Conservation (phyloP, 306 rosid species). For the Hylodesmum podocarpum region DNA sequence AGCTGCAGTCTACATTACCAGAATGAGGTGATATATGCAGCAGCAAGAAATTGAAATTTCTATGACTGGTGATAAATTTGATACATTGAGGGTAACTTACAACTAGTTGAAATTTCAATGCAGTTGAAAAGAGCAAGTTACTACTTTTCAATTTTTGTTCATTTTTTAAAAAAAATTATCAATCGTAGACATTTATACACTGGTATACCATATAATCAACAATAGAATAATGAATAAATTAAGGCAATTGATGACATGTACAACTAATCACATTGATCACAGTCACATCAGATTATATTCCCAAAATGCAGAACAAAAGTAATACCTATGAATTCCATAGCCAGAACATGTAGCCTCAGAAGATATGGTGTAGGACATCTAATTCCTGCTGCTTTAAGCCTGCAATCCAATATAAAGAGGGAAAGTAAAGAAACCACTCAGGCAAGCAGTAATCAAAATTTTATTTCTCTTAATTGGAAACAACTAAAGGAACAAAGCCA, state of each 20-base stretch:
- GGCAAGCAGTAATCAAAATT: slow-evolving; percentile 9
- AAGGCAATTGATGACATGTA: background rate
- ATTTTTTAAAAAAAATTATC: background rate
- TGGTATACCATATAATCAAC: slow-evolving; percentile 2
- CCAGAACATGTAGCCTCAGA: slow-evolving; percentile 74
- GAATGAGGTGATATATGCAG: background rate
- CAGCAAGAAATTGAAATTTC: background rate
- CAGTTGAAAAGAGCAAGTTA: background rate
- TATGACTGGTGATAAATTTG: background rate
- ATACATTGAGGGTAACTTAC: background rate
- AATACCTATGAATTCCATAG: slow-evolving; percentile 93
- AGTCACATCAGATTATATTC: background rate
- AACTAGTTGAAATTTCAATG: background rate
- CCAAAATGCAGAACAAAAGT: slow-evolving; percentile 3
- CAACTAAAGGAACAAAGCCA: background rate
- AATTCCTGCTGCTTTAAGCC: slow-evolving; percentile 84
- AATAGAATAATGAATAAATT: background rate
- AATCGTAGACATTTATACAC: background rate
- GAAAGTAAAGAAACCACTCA: slow-evolving; percentile 3
- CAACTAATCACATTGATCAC: background rate
- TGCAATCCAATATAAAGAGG: slow-evolving; percentile 35
- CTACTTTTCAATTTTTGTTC: background rate
- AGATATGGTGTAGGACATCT: slow-evolving; percentile 71
- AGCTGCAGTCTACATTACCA: background rate
- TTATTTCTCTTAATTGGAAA: background rate